Conservation (phyloP, 257 asterid genomes). For the Euphrasia confusa region DNA sequence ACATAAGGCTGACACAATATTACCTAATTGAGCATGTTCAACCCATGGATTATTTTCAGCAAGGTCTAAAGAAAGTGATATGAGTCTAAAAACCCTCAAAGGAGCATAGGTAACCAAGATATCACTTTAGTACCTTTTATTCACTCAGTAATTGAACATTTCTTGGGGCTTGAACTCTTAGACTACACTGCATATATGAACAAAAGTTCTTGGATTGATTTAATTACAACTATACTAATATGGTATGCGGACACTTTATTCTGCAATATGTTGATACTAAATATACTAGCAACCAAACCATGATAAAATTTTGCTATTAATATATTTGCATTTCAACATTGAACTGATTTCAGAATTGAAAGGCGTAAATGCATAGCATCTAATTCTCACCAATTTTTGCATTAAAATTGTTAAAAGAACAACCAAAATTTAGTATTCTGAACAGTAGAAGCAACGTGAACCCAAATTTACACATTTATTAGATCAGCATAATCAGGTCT, state of each 20-base stretch:
- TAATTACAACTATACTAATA: no score
- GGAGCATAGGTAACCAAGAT: neutral
- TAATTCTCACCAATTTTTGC: slow-evolving; percentile 1
- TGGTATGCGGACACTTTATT: slow-evolving; percentile 11
- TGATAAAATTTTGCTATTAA: slow-evolving; percentile 1
- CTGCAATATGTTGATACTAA: slow-evolving; percentile 8
- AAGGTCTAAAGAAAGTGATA: slow-evolving; percentile 14
- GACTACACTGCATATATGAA: no score
- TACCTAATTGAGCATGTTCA: slow-evolving; percentile 8
- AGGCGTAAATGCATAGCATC: neutral
- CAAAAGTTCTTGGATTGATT: no score
- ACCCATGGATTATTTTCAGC: neutral
- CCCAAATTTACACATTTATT: slow-evolving; percentile 1
- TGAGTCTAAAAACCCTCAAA: slow-evolving; percentile 22
- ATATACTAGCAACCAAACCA: slow-evolving; percentile 14
- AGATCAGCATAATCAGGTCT: slow-evolving; percentile 4
- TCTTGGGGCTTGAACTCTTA: no score
- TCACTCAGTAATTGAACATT: no score
- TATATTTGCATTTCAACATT: neutral
- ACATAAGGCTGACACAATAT: slow-evolving; percentile 3
- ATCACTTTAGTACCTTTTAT: no score
- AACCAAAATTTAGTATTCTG: neutral
- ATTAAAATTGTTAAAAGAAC: neutral
- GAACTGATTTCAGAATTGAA: neutral
- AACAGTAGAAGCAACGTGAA: slow-evolving; percentile 8